Evolutionary conservation across 2,329 filamentous ascomycete genomes (phyloP), one percentile per base, ranked within the genome.

Genomic region (Penicillium sp.): DNA sequence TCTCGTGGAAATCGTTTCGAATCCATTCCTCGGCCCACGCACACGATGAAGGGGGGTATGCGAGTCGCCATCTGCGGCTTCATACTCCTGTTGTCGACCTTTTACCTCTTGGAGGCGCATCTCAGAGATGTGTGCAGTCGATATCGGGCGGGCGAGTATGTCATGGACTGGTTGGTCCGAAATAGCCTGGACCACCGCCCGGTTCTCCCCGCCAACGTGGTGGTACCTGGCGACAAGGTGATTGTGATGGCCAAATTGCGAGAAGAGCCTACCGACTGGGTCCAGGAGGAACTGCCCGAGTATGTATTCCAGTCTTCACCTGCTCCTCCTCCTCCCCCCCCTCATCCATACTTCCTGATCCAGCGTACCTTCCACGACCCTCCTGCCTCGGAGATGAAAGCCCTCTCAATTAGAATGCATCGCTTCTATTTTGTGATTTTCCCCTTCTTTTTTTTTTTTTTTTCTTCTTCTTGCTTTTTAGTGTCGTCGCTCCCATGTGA

Each of bases 241-340:
- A 66, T 74, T 44, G 66, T 74, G 26, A 72, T 76, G 65, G 73
- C 73, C 12, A 72, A 65, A 50, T 48, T 74, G 11, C 61, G 68
- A 35, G 64, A 64, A 27, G 73, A 77, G 50, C 60, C 72, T 48
- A 71, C 72, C 5, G 57, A 66, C 13, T 77, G 75, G 75, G 70
- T 77, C 2, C 53, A 61, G 11, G 53, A 68, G 32, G 62, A 74
- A 25, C 65, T 77, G n/a, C 66, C 71, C 2, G 72, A 75, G 69
- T 76, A 66, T 44, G 64, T 62, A 3, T 18, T 24, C 29, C 8
- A 25, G n/a, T 18, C 34, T n/a, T 7, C 11, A 29, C 29, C 11
- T 18, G 9, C 12, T 36, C 18, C 18, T 18, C 18, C 18, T 32
- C 29, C 29, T 11, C 7, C 29, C 5, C 5, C 7, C 11, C 29